These are phyloP conservation scores for Hura crepitans DNA, from an alignment of 441 rosid species.

Conservation along the genomic window DNA sequence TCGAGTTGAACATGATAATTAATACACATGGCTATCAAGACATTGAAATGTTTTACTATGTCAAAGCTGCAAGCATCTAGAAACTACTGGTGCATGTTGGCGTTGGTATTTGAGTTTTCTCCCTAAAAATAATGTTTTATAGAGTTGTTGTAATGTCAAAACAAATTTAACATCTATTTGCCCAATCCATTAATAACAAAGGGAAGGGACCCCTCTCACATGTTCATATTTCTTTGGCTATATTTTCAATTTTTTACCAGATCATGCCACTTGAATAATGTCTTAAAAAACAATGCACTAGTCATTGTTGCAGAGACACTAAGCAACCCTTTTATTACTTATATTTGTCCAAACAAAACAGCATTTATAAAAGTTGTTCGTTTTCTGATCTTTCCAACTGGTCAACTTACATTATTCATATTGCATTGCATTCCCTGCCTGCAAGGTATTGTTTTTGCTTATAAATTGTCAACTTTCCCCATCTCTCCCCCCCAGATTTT, in stretches of 20 bases:
- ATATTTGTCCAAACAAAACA: conserved; percentile 34
- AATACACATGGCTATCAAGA: no score
- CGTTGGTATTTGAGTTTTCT: no score
- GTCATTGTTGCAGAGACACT: conserved; percentile 59
- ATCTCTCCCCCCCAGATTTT: neutral
- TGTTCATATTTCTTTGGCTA: conserved; percentile 2
- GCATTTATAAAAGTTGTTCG: conserved; percentile 31
- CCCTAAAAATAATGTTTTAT: no score
- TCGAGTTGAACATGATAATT: no score
- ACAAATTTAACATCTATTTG: no score
- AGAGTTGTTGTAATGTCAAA: no score
- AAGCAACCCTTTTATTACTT: conserved; percentile 40
- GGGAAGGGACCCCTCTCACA: conserved; percentile 24
- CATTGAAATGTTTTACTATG: no score
- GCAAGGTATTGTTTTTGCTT: conserved; percentile 22
- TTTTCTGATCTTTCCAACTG: conserved; percentile 23
- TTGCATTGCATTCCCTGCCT: conserved; percentile 29
- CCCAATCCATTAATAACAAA: neutral
- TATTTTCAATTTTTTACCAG: conserved; percentile 1
- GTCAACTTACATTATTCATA: conserved; percentile 42
- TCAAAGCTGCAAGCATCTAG: no score
- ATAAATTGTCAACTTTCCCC: conserved; percentile 32
- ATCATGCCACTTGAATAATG: conserved; percentile 15
- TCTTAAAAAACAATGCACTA: conserved; percentile 27
- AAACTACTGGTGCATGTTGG: no score